These are phyloP conservation scores for Phaeoacremonium minimum DNA, from an alignment of 2,329 filamentous ascomycete species.

Conservation along the genomic window DNA sequence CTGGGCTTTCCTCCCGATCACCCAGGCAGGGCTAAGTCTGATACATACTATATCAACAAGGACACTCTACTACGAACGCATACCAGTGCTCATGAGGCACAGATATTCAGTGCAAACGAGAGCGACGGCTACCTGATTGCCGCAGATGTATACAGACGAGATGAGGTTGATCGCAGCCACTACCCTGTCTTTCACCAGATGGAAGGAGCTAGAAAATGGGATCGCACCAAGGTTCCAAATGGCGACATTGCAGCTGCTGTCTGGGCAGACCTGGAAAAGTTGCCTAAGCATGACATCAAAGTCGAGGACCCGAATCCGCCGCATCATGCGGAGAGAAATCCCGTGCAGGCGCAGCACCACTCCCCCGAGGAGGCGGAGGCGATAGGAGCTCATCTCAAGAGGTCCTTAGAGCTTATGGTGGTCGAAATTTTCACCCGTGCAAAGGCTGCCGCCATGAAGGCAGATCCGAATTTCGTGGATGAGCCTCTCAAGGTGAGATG, in stretches of 20 bases:
- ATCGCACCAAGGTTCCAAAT: constrained; percentile 55
- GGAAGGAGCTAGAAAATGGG: constrained; percentile 92
- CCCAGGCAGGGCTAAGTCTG: constrained; percentile 78
- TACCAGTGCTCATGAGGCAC: constrained; percentile 87
- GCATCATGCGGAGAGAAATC: constrained; percentile 74
- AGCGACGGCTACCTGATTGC: constrained; percentile 83
- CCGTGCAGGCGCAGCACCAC: constrained; percentile 71
- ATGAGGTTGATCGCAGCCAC: constrained; percentile 91
- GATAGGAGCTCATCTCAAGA: constrained; percentile 80
- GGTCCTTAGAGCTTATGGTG: constrained; percentile 84
- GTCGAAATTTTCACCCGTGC: constrained; percentile 83
- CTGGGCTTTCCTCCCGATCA: constrained; percentile 86
- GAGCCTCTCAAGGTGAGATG: constrained; percentile 84
- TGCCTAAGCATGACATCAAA: constrained; percentile 70
- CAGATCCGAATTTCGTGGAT: constrained; percentile 43
- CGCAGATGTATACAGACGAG: constrained; percentile 91
- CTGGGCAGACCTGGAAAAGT: constrained; percentile 61
- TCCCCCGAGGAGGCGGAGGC: constrained; percentile 74
- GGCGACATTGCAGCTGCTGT: constrained; percentile 62
- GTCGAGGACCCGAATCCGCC: constrained; percentile 83
- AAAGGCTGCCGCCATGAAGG: constrained; percentile 56
- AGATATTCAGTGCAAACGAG: constrained; percentile 69
- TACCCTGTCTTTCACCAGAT: constrained; percentile 99
- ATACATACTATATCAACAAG: constrained; percentile 94
- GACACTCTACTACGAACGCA: constrained; percentile 84